Percentiles rank a stretch among this genome's conserved stretches.
phyloP scores from a whole-genome alignment of 164 flowering plant species.

The Umbilicus rupestris region DNA sequence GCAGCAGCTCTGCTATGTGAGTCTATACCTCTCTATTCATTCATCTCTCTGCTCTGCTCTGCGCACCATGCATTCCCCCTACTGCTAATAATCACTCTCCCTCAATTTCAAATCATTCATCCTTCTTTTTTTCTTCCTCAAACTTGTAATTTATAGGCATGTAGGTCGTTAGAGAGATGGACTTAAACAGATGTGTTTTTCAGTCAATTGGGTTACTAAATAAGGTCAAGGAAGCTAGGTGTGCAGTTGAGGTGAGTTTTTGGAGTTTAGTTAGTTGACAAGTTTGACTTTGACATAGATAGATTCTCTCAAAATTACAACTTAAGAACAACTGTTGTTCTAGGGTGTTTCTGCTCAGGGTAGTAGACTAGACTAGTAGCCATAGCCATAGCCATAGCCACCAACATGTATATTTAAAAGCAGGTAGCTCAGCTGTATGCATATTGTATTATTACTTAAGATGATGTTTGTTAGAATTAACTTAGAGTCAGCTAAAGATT shows the following conservation, averaged over 20 bases:
- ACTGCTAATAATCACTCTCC: neutral
- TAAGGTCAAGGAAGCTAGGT: neutral
- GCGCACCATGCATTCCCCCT: no score
- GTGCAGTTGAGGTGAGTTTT: neutral
- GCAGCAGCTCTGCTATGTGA: no score
- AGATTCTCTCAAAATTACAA: conserved; percentile 1
- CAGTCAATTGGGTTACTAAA: neutral
- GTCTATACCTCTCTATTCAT: no score
- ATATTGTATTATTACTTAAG: neutral
- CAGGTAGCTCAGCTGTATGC: no score
- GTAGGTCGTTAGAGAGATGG: neutral
- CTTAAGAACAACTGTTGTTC: neutral
- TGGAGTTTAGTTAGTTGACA: conserved; percentile 1
- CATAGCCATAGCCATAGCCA: no score
- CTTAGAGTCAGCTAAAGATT: conserved; percentile 2
- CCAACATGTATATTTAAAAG: no score
- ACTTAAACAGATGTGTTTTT: neutral
- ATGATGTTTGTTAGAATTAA: no score
- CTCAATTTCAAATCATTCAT: conserved; percentile 1
- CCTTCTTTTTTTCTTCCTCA: neutral
- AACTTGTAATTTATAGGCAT: no score
- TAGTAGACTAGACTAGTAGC: no score
- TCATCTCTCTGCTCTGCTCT: no score
- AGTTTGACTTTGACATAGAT: neutral
- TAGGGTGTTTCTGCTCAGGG: neutral